A percentile compares a stretch with the other conserved stretches of the same genome.
These are phyloP conservation scores for Bacidia gigantensis DNA, from an alignment of 495 filamentous ascomycete species.

Conservation along the genomic window DNA sequence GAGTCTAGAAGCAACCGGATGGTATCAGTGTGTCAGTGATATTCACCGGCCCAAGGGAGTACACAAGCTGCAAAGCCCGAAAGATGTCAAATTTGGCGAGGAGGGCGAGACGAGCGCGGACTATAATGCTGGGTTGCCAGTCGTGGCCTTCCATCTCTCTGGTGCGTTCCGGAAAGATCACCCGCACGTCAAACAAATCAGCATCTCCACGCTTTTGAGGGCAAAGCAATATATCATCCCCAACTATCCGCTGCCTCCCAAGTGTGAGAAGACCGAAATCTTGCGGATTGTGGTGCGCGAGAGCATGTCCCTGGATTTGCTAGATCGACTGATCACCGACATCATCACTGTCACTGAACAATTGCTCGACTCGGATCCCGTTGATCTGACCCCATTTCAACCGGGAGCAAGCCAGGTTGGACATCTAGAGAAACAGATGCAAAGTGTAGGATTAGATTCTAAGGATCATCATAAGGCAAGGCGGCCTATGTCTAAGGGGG, in stretches of 20 bases:
- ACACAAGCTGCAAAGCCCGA: slow-evolving; percentile 19
- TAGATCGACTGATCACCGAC: slow-evolving; percentile 47
- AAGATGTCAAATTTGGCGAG: slow-evolving; percentile 24
- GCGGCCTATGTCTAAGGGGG: slow-evolving; percentile 40
- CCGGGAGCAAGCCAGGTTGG: slow-evolving; percentile 12
- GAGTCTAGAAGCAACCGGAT: slow-evolving; percentile 52
- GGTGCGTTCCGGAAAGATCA: slow-evolving; percentile 48
- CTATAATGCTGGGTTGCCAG: slow-evolving; percentile 56
- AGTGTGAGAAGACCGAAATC: slow-evolving; percentile 50
- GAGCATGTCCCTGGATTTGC: slow-evolving; percentile 52
- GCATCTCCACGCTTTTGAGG: slow-evolving; percentile 49
- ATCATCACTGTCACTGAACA: slow-evolving; percentile 42
- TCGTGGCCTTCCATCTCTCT: slow-evolving; percentile 54
- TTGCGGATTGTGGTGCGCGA: slow-evolving; percentile 56
- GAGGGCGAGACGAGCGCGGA: slow-evolving; percentile 40
- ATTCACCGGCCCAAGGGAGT: slow-evolving; percentile 47
- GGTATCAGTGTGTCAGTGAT: slow-evolving; percentile 56
- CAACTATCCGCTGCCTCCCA: slow-evolving; percentile 58
- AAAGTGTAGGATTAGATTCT: slow-evolving; percentile 21
- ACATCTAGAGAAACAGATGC: slow-evolving; percentile 27
- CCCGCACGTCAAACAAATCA: slow-evolving; percentile 52
- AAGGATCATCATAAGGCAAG: slow-evolving; percentile 24
- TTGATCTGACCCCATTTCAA: slow-evolving; percentile 28
- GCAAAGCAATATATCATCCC: slow-evolving; percentile 65
- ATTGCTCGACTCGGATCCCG: slow-evolving; percentile 37